Conservation (phyloP, 352 stramenopile species). For the Globisporangium irregulare region DNA sequence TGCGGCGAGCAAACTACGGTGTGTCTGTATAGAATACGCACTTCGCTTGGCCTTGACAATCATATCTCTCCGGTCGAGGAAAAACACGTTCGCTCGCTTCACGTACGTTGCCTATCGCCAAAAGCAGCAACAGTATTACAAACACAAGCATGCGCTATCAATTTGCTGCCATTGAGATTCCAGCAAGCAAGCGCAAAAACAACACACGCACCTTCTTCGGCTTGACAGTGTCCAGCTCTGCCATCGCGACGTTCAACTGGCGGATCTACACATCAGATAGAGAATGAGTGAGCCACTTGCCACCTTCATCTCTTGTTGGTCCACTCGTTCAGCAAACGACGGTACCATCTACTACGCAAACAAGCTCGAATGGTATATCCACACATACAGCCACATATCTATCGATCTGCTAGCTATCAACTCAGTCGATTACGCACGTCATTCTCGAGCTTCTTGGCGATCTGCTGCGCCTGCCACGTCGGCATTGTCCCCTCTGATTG, state of each 20-base stretch:
- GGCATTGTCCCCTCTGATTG: neutral
- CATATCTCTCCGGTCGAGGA: slow-evolving; percentile 61
- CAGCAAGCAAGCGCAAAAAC: neutral
- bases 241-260: slow-evolving; percentile 70
- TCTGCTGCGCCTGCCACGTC: slow-evolving; percentile 43
- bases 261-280: slow-evolving; percentile 48
- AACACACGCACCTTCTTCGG: slow-evolving; percentile 53
- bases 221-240: slow-evolving; percentile 64
- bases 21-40: slow-evolving; percentile 17
- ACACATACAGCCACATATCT: neutral
- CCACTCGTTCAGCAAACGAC: neutral
- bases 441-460: slow-evolving; percentile 24
- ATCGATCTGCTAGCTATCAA: neutral
- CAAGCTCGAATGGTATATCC: neutral
- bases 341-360: neutral
- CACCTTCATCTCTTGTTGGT: neutral
- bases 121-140: neutral
- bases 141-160: neutral
- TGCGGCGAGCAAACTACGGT: neutral
- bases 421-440: slow-evolving; percentile 9
- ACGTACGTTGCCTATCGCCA: slow-evolving; percentile 53
- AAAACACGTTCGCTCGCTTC: slow-evolving; percentile 72
- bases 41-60: slow-evolving; percentile 69
- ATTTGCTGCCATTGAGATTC: neutral
- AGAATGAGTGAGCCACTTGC: neutral